Percentiles rank a stretch among this genome's conserved stretches.
phyloP scores from a whole-genome alignment of 768 basidiomycete genomes.

The Mycena rebaudengoi region DNA sequence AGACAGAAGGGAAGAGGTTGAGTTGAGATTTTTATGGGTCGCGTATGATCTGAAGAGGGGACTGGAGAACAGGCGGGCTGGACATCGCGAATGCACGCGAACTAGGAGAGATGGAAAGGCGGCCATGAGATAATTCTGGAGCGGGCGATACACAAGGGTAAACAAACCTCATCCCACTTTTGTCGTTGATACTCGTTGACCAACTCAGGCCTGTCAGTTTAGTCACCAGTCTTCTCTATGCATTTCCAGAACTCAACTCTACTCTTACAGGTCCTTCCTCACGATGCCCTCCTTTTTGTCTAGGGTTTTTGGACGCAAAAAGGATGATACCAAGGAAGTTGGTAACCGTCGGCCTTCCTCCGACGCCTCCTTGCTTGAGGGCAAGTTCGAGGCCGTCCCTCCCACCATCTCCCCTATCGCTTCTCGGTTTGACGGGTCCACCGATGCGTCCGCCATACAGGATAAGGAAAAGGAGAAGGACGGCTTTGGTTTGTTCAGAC shows the following conservation, averaged over 20 bases:
- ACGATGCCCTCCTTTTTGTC: conserved; percentile 26
- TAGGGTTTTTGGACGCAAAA: conserved; percentile 24
- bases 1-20: conserved; percentile 63
- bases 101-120: neutral
- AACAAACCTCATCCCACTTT: neutral
- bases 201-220: conserved; percentile 5
- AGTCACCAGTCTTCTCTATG: conserved; percentile 3
- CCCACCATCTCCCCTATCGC: conserved; percentile 54
- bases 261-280: neutral
- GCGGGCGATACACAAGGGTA: neutral
- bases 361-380: conserved; percentile 66
- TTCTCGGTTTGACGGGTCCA: conserved; percentile 40
- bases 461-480: conserved; percentile 55
- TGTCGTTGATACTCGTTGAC: too few species aligned
- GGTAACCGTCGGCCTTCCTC: conserved; percentile 45
- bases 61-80: neutral
- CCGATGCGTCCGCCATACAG: conserved; percentile 21
- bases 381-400: conserved; percentile 78
- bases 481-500: conserved; percentile 59
- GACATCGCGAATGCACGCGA: conserved; percentile 3
- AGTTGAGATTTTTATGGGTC: conserved; percentile 50
- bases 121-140: neutral
- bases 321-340: conserved; percentile 41
- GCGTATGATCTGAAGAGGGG: conserved; percentile 47
- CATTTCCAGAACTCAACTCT: conserved; percentile 19